Evolutionary conservation across 2,329 filamentous ascomycete genomes (phyloP).

Genomic region (Penicillium aurantiogriseum): DNA sequence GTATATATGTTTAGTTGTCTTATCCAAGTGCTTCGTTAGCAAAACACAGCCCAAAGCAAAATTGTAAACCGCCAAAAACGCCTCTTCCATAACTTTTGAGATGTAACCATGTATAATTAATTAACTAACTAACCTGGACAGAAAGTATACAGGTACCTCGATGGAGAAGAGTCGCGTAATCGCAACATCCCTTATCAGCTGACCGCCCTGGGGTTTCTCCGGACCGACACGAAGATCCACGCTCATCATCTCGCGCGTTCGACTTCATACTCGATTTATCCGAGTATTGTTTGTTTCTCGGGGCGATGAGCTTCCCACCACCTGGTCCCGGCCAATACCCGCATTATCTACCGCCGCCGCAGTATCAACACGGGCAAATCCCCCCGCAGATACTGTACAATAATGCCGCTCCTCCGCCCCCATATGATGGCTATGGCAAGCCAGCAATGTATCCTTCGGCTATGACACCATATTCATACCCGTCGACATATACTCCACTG

Average conservation of each 20-base stretch:
- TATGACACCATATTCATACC: slow-evolving; percentile 35
- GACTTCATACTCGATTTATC: slow-evolving; percentile 15
- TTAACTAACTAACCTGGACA: too few species aligned
- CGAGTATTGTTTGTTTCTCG: slow-evolving; percentile 24
- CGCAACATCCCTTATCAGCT: slow-evolving; percentile 21
- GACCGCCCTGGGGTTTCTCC: slow-evolving; percentile 31
- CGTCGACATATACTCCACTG: slow-evolving; percentile 31
- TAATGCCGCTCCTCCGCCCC: slow-evolving; percentile 31
- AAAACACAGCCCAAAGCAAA: background rate
- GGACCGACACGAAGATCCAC: slow-evolving; percentile 25
- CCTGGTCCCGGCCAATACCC: slow-evolving; percentile 42
- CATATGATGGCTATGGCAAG: slow-evolving; percentile 37
- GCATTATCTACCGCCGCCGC: slow-evolving; percentile 30
- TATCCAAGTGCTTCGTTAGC: background rate
- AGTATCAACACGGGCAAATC: slow-evolving; percentile 35
- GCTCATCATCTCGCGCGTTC: slow-evolving; percentile 14
- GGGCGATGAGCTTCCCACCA: slow-evolving; percentile 45
- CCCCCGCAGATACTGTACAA: slow-evolving; percentile 39
- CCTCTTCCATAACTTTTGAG: background rate
- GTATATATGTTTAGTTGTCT: background rate
- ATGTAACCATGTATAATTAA: background rate
- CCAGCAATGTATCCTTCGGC: slow-evolving; percentile 35
- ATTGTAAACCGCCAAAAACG: background rate
- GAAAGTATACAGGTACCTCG: background rate
- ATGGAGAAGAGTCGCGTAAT: background rate